Base-by-base conservation (phyloP, 768 basidiomycete genomes). In the Podaxis pistillaris region DNA sequence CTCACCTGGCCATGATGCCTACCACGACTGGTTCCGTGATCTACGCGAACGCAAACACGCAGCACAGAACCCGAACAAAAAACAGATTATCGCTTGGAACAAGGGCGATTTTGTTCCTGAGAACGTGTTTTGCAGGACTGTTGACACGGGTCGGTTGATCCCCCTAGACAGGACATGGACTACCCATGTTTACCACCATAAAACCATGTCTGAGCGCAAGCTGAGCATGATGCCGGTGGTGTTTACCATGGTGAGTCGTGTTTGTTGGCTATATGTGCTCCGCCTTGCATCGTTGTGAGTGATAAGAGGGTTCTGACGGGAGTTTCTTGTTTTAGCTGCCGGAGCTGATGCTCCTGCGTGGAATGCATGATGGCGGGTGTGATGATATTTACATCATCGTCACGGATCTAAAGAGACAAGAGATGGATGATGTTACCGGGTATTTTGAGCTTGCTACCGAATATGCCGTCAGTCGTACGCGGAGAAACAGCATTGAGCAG, bases 141-240 rank as follows among this genome's bases (percentile, higher is more conserved):
- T 91, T 62, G 90, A 91, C 71, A 91, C 90, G 0, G 85, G 87
- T 49, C 85, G 90, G 41, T 74, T 91, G 69, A 90, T 91, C 62
- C 90, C 90, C 47, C 84, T 91, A 67, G 89, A 90, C 79, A 82
- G 90, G 63, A 89, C 89, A 17, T 91, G 90, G 90, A 88, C 86
- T 33, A 91, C 89, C 7, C 88, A 91, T 73, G 86, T 91, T 44
- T 91, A 87, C 69, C 88, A 91, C 71, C 90, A 91, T 64, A 81
- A 84, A 64, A 87, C 88, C 3, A 88, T 90, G 83, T 82, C 85
- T 64, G 88, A 90, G 67, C 80, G 87, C 58, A 87, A 86, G 64
- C 72, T 88, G 44, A 85, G 85, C 26, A 90, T 90, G 88, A 86
- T 89, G 82, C 89, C 87, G 4, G 89, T 91, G 2, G 86, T 91